Evolutionary conservation across 495 filamentous ascomycete genomes (phyloP).

Genomic region (Xylaria longipes): DNA sequence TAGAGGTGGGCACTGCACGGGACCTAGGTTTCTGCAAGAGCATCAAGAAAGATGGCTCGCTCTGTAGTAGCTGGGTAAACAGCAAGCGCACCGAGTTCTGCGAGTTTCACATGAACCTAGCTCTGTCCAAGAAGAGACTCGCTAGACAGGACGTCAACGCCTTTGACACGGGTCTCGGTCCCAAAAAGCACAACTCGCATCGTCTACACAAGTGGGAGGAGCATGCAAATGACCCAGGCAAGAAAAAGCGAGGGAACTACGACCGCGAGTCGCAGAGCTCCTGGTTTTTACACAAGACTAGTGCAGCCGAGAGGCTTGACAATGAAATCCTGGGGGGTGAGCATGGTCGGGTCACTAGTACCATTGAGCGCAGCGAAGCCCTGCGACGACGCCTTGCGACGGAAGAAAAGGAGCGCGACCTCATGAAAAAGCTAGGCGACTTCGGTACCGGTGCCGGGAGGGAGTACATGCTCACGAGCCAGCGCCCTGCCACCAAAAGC

Average conservation of each 20-base stretch:
- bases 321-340: conserved; percentile 62
- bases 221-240: conserved; percentile 36
- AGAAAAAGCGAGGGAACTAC: conserved; percentile 60
- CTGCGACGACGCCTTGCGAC: conserved; percentile 71
- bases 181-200: conserved; percentile 37
- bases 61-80: conserved; percentile 86
- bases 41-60: conserved; percentile 80
- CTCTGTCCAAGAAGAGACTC: conserved; percentile 71
- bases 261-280: conserved; percentile 64
- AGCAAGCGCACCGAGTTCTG: conserved; percentile 86
- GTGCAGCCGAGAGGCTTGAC: conserved; percentile 71
- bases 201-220: conserved; percentile 27
- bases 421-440: conserved; percentile 70
- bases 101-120: conserved; percentile 86
- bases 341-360: conserved; percentile 58
- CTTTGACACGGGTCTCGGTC: conserved; percentile 54
- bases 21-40: conserved; percentile 91
- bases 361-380: conserved; percentile 66
- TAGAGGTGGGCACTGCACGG: conserved; percentile 84
- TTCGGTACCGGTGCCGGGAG: conserved; percentile 71
- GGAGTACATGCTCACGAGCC: conserved; percentile 69
- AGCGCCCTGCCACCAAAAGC: conserved; percentile 26
- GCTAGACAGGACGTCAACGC: conserved; percentile 83
- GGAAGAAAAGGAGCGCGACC: conserved; percentile 80
- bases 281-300: conserved; percentile 61